Evolutionary conservation across 352 stramenopile genomes (phyloP), one percentile per base, ranked within the genome.

Genomic region (Phytopythium cucurbitacearum): DNA sequence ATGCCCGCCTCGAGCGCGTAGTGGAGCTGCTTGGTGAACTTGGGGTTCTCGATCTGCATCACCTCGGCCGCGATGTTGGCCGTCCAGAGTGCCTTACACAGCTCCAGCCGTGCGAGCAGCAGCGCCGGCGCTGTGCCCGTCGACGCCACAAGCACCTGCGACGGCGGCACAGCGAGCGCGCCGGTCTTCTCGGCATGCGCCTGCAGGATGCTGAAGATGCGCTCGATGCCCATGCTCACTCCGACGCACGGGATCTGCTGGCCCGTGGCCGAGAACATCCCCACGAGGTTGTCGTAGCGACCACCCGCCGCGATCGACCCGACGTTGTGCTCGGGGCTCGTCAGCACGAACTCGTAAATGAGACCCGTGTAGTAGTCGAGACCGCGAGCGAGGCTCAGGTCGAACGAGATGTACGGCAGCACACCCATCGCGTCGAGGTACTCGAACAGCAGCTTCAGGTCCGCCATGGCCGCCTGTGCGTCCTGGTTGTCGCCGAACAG

Each of bases 281-380:
- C 97, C 15, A 99, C 97, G 28, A 99, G 84, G 57, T 98, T 98
- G 70, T 99, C 97, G 76, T 99, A 99, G 50, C 97, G 85, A 3
- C 97, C 97, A 39, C 97, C 97, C 41, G 95, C 97, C 34, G 94
- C 96, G 69, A 99, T 99, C 46, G 92, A 98, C 48, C 97, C 97
- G 34, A 99, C 95, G 62, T 98, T 88, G 57, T 91, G 75, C 58
- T 88, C 82, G 5, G 72, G 71, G 32, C 71, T 88, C 56, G 85
- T 94, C 32, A 98, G 87, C 34, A 99, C 94, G 50, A 97, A 98
- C 76, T 99, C 97, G 73, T 99, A 99, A 67, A 99, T 99, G 43
- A 99, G 77, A 12, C 97, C 97, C 12, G 97, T 99, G 79, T 99
- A 99, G 87, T 99, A 99, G 74, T 99, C 97, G 10, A 99, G 78